Conservation (phyloP, 2,329 filamentous ascomycete species). For the Knoxdaviesia proteae region DNA sequence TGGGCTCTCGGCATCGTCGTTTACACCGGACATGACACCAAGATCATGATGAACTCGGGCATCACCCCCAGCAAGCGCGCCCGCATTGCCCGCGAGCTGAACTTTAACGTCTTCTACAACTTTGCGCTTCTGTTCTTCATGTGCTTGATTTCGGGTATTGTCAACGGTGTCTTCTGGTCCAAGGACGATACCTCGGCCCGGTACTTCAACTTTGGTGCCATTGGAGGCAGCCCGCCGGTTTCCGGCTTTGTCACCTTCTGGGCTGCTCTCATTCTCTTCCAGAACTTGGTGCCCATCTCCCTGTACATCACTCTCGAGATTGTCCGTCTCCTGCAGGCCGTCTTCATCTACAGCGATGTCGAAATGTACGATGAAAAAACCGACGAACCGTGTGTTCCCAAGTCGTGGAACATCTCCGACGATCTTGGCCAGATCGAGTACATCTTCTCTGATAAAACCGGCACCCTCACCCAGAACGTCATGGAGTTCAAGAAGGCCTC, state of each 20-base stretch:
- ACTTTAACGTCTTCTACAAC: slow-evolving; percentile 95
- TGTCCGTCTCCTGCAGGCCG: slow-evolving; percentile 74
- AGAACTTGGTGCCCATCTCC: slow-evolving; percentile 96
- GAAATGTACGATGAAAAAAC: slow-evolving; percentile 94
- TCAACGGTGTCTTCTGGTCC: slow-evolving; percentile 67
- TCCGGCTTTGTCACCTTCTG: slow-evolving; percentile 95
- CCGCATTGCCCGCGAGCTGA: slow-evolving; percentile 77
- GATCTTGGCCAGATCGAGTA: slow-evolving; percentile 97
- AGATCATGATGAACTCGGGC: slow-evolving; percentile 98
- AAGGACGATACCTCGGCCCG: slow-evolving; percentile 51
- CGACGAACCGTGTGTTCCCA: slow-evolving; percentile 87
- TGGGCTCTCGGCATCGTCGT: slow-evolving; percentile 91
- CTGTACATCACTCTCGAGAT: slow-evolving; percentile 96
- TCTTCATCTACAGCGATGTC: slow-evolving; percentile 93
- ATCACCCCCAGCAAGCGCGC: slow-evolving; percentile 88
- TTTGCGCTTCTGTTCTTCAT: slow-evolving; percentile 76
- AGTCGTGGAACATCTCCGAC: slow-evolving; percentile 98
- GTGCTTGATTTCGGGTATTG: slow-evolving; percentile 69
- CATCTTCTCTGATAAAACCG: slow-evolving; percentile 97
- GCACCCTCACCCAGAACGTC: slow-evolving; percentile 90
- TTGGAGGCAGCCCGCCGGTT: slow-evolving; percentile 51
- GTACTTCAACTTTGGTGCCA: slow-evolving; percentile 73
- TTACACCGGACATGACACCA: slow-evolving; percentile 78
- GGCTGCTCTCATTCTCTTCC: slow-evolving; percentile 83
- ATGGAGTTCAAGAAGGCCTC: slow-evolving; percentile 99